Percentiles rank a stretch among this genome's conserved stretches.
Evolutionary conservation across 1,284 basidiomycete genomes (phyloP).

Genomic region (Anthracocystis panici-leucophaei): DNA sequence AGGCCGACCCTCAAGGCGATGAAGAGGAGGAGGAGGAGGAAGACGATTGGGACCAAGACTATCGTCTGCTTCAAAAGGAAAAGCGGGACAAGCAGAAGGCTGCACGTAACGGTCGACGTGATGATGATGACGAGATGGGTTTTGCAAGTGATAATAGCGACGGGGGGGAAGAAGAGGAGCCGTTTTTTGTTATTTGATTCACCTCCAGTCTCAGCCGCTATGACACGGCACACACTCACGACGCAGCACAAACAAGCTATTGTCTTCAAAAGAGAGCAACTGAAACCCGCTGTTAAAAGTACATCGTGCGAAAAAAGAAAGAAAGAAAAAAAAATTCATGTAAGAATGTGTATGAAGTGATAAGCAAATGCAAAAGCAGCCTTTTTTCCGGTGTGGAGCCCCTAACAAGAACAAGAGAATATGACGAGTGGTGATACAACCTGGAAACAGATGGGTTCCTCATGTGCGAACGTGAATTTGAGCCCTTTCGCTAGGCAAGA

Average conservation of each 20-base stretch:
- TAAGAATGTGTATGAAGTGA: background rate
- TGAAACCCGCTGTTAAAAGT: conserved; percentile 10
- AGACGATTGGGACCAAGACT: conserved; percentile 54
- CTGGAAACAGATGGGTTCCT: background rate
- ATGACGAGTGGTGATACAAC: background rate
- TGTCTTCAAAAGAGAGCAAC: background rate
- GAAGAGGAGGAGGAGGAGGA: conserved; percentile 14
- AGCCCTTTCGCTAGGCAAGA: conserved; percentile 3
- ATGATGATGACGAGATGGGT: conserved; percentile 5
- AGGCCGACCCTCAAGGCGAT: conserved; percentile 2
- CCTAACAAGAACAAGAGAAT: background rate
- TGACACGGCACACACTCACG: background rate
- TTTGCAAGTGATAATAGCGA: background rate
- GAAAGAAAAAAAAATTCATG: background rate
- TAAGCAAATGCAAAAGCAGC: background rate
- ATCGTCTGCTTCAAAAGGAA: conserved; percentile 54
- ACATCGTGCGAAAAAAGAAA: background rate
- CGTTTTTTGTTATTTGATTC: conserved; percentile 37
- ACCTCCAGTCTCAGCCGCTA: background rate
- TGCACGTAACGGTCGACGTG: conserved; percentile 3
- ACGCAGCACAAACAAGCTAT: background rate
- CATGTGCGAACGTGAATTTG: conserved; percentile 18
- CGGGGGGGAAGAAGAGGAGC: conserved; percentile 11
- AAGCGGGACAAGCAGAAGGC: conserved; percentile 31
- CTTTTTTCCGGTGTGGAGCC: conserved; percentile 1